Percentiles rank a stretch among this genome's conserved stretches.
Evolutionary conservation across 2,329 filamentous ascomycete genomes (phyloP).

Genomic region (Lasiodiplodia hormozganensis): DNA sequence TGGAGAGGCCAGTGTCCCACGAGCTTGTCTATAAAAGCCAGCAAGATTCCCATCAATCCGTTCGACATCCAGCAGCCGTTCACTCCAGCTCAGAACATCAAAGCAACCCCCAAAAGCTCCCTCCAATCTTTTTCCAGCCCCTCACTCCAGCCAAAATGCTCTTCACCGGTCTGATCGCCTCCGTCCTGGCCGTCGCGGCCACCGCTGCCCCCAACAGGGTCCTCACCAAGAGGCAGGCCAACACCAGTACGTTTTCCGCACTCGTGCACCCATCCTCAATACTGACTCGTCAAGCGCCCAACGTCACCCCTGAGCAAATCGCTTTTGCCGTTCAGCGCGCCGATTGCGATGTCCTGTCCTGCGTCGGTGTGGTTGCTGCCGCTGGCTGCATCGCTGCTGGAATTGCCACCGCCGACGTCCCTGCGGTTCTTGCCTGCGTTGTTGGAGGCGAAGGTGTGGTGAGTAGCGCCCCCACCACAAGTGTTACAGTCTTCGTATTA

Average conservation of each 20-base stretch:
- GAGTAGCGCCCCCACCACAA: not conserved
- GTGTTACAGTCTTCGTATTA: not conserved
- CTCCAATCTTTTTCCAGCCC: not conserved
- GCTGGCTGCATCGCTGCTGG: conserved; percentile 2
- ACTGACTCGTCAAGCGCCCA: not conserved
- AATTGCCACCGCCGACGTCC: not conserved
- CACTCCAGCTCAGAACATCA: not conserved
- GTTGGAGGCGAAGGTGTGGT: not conserved
- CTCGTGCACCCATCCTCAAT: not conserved
- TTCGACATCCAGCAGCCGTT: not conserved
- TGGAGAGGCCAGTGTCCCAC: not conserved
- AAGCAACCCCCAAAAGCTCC: not conserved
- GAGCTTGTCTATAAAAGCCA: not conserved
- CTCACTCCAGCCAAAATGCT: conserved; percentile 4
- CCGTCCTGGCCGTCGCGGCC: not conserved
- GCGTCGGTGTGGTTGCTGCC: conserved; percentile 51
- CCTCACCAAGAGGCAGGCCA: not conserved
- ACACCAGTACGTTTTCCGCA: not conserved
- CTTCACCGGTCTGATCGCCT: not conserved
- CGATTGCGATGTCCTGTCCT: conserved; percentile 74
- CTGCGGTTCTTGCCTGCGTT: conserved; percentile 1
- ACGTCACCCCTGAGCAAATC: not conserved
- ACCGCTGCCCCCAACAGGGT: not conserved
- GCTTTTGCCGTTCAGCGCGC: conserved; percentile 77
- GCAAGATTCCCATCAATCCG: not conserved